phyloP scores from a whole-genome alignment of 345 rosid genomes.

The Carallia pectinifolia region DNA sequence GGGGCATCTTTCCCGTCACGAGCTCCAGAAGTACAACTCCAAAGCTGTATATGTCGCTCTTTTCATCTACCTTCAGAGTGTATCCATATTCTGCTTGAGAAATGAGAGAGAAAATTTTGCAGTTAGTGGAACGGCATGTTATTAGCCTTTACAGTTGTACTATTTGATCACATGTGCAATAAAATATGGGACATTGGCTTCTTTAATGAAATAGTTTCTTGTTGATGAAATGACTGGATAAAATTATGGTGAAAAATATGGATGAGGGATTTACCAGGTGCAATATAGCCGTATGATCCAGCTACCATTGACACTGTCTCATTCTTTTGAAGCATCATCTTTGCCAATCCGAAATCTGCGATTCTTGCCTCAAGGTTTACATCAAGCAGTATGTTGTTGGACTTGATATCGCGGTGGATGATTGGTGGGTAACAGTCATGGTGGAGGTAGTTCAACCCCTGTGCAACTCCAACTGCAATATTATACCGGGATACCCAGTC shows the following conservation, averaged over 20 bases:
- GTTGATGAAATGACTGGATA: too few species aligned
- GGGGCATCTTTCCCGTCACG: conserved; percentile 75
- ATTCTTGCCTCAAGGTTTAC: conserved; percentile 71
- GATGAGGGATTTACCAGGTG: conserved; percentile 52
- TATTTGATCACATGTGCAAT: too few species aligned
- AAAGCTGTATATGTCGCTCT: conserved; percentile 81
- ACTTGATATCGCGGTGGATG: conserved; percentile 92
- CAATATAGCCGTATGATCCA: conserved; percentile 90
- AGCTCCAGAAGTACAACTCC: conserved; percentile 82
- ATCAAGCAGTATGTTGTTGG: conserved; percentile 77
- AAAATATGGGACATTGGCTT: too few species aligned
- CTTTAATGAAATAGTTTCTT: too few species aligned
- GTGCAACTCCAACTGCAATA: conserved; percentile 83
- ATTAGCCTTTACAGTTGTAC: too few species aligned
- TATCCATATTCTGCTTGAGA: conserved; percentile 72
- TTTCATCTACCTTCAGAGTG: conserved; percentile 77
- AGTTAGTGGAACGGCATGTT: too few species aligned
- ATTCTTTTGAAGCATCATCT: conserved; percentile 75
- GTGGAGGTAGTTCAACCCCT: conserved; percentile 83
- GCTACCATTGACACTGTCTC: conserved; percentile 92
- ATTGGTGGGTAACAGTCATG: conserved; percentile 77
- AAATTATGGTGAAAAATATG: not conserved
- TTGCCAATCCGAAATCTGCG: conserved; percentile 90
- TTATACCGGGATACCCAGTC: conserved; percentile 91
- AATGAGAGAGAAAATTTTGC: not conserved